Base-by-base conservation (phyloP, 306 rosid species). In the Dicorynia guianensis region DNA sequence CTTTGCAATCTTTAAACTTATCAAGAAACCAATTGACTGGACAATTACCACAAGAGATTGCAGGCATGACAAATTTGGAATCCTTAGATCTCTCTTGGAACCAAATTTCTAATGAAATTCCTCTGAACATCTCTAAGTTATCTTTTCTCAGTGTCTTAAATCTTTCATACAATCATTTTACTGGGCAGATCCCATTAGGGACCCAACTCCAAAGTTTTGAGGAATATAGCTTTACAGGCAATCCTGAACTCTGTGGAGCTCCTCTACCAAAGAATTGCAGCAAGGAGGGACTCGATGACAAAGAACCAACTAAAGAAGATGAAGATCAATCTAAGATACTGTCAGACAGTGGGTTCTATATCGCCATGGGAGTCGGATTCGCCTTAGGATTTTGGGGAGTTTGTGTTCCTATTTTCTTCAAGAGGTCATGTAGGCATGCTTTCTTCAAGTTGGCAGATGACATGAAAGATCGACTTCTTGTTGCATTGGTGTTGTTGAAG, bases 81-180 rank as follows among this genome's bases (percentile, higher is more conserved):
- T 67, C 72, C 52, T 71, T 80, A 60, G 76, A 80, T 52, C 66
- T 80, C 3, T 67, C 80, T 5, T 35, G 17, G 11, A 80, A 80
- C 13, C 8, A 40, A 10, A 52, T 80, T 40, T 4, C 1, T 6
- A 61, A 61, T 4, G 67, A 68, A 67, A 80, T 80, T 60, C 84
- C 80, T 17, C 11, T 0, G 0, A 59, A 52, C 69, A 82, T 79
- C 6, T 39, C 80, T 7, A 36, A 0, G 5, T 9, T 81, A 9
- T 63, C 75, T 18, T 81, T 85, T 34, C 55, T 82, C 9, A 30
- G 33, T 10, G 58, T 62, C n/a, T 43, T 85, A 10, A 79, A 82
- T 67, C 12, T 82, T 4, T 82, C 87, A 54, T 58, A 76, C 79
- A 85, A 85, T n/a, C 8, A 58, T 49, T 74, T 85, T 6, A 47